Percentiles rank a stretch among this genome's conserved stretches.
These are phyloP conservation scores for Dryadomyces quercivorus DNA, from an alignment of 2,329 filamentous ascomycete species.

Conservation along the genomic window DNA sequence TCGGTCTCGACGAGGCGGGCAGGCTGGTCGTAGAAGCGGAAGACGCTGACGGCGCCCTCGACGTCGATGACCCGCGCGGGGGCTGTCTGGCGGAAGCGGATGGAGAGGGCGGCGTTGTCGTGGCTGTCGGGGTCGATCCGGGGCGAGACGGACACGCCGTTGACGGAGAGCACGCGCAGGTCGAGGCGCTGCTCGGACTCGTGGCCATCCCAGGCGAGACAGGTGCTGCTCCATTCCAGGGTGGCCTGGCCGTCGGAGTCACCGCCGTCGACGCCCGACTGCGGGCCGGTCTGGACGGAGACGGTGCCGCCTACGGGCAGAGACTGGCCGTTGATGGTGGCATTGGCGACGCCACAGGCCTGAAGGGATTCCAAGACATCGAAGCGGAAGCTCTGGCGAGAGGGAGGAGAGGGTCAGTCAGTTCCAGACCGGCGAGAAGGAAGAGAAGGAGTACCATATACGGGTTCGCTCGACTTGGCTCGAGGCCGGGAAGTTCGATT, in stretches of 20 bases:
- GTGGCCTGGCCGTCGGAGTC: slow-evolving; percentile 19
- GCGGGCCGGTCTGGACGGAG: slow-evolving; percentile 27
- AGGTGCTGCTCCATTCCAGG: slow-evolving; percentile 35
- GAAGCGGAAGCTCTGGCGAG: slow-evolving; percentile 26
- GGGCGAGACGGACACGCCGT: slow-evolving; percentile 23
- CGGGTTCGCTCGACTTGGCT: slow-evolving; percentile 6
- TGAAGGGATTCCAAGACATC: slow-evolving; percentile 31
- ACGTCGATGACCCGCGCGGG: slow-evolving; percentile 30
- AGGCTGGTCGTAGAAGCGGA: slow-evolving; percentile 8
- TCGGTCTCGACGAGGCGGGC: neutral
- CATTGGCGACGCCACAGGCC: slow-evolving; percentile 33
- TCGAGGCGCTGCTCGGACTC: slow-evolving; percentile 31
- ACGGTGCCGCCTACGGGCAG: slow-evolving; percentile 28
- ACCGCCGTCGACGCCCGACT: slow-evolving; percentile 6
- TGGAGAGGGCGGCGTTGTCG: slow-evolving; percentile 24
- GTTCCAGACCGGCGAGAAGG: too few species aligned
- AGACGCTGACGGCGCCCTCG: slow-evolving; percentile 25
- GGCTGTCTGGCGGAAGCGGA: slow-evolving; percentile 32
- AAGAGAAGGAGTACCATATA: slow-evolving; percentile 12
- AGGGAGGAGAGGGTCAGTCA: too few species aligned
- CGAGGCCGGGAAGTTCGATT: slow-evolving; percentile 13
- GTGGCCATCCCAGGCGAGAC: slow-evolving; percentile 26
- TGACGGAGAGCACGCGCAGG: slow-evolving; percentile 28
- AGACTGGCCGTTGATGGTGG: slow-evolving; percentile 32
- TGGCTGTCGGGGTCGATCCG: neutral